Percentiles rank a stretch among this genome's conserved stretches.
Evolutionary conservation across 192 early-diverging fungal species (phyloP).

Genomic region (Coemansia sp.): DNA sequence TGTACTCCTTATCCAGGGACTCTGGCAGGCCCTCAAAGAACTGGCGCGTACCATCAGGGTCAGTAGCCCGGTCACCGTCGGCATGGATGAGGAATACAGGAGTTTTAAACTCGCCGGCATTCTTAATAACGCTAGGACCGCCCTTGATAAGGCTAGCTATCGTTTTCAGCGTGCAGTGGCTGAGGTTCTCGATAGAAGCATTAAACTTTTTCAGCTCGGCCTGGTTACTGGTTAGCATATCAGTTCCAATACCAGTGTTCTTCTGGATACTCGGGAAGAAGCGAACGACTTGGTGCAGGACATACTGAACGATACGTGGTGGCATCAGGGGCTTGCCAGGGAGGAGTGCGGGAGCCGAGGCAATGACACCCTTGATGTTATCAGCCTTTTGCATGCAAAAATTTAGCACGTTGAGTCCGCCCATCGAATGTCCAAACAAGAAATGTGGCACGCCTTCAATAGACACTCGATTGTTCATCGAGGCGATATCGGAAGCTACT

Average conservation of each 20-base stretch:
- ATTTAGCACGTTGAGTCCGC: constrained; percentile 47
- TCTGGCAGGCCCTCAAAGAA: constrained; percentile 42
- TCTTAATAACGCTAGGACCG: constrained; percentile 28
- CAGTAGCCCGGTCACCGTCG: constrained; percentile 46
- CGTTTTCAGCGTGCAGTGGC: constrained; percentile 40
- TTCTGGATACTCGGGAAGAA: constrained; percentile 42
- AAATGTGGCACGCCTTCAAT: constrained; percentile 56
- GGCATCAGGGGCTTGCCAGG: constrained; percentile 37
- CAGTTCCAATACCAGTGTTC: constrained; percentile 29
- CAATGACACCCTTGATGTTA: constrained; percentile 40
- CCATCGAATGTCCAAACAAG: constrained; percentile 65
- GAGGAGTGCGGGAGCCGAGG: constrained; percentile 41
- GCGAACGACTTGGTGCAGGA: constrained; percentile 32
- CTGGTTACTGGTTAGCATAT: constrained; percentile 52
- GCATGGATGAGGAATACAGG: constrained; percentile 55
- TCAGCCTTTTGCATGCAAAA: constrained; percentile 25
- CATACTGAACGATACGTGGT: constrained; percentile 22
- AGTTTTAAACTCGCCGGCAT: constrained; percentile 21
- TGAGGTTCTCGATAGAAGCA: constrained; percentile 30
- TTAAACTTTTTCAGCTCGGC: constrained; percentile 34
- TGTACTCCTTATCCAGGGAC: constrained; percentile 51
- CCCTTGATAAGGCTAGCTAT: constrained; percentile 32
- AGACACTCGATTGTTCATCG: constrained; percentile 34
- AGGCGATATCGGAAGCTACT: constrained; percentile 50
- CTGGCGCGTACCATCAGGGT: constrained; percentile 30